Evolutionary conservation across 2,329 filamentous ascomycete species (phyloP), one percentile per base, ranked within the genome.

Genomic region (Stagonosporopsis cucurbitacearum): DNA sequence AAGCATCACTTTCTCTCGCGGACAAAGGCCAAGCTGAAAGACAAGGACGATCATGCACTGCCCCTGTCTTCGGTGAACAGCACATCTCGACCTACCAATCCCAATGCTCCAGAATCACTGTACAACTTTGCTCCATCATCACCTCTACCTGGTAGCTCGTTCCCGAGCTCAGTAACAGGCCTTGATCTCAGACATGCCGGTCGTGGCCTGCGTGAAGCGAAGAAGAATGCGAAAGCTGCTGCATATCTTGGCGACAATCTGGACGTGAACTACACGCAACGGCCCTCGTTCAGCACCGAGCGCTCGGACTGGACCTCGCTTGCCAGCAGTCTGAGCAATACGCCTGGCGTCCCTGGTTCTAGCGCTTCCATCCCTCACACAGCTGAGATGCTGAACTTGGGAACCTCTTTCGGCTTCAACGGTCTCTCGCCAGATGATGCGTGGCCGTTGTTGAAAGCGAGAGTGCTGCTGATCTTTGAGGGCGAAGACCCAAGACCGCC

Each of bases 161-260:
- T 98, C 72, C 83, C 88, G 33, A 96, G 95, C 77, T 89, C 88
- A 3, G 90, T 95, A 69, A 94, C 90, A 56, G 90, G 89, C 0
- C 79, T 94, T 39, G 91, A 94, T 74, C 78, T 94, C 23, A 82
- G 91, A 47, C 90, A 94, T 76, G 91, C 89, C 37, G 90, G 88
- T 1, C 84, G 89, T 37, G 89, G 88, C 6, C 76, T 93, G 41
- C 84, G 90, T 33, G 92, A 96, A 70, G 96, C 94, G 59, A 81
- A 82, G 63, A 82, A 81, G 57, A 80, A 82, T 64, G 81, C 82
- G 57, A 82, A 82, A 58, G 78, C 77, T 15, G 76, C 78, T 5
- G 60, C 71, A 54, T 75, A 73, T 35, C 61, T 75, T 0, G 71
- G 72, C 51, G 65, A 71, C 1, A 58, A 63, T 17, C 61, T 75